Base-by-base conservation (phyloP, 139 green algal genomes). In the Pleodorina starrii region DNA sequence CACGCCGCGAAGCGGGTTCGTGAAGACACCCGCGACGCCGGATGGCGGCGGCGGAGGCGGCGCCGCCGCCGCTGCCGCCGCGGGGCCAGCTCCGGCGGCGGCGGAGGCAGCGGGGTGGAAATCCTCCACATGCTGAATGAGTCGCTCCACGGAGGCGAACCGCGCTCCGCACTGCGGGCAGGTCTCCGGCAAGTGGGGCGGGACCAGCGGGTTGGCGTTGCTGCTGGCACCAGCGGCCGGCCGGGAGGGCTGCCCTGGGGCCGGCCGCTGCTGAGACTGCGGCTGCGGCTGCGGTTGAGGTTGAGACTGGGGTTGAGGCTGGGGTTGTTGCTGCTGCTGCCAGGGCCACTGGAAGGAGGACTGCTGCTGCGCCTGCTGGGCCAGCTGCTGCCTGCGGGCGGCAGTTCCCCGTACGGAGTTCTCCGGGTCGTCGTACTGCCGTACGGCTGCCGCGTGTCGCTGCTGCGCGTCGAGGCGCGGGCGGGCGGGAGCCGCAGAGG, bases 81-180 rank as follows among this genome's bases (percentile, higher is more conserved):
- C 54, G 29, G 54, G 54, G 54, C n/a, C n/a, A n/a, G 54, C 54
- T 66, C 54, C 54, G 68, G 25, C 68, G 68, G 19, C 68, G 68
- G 19, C 32, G 38, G 27, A 10, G 79, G 40, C 54, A 66, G 54
- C 25, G 10, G 66, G 71, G 27, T 95, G 90, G 21, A 76, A 90
- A 7, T 74, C 66, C 38, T 93, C 90, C 5, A 88, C 91, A 27
- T 96, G 93, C 43, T 89, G 80, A 17, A 96, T 94, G 10, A 96
- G 88, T 72, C 90, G 73, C 78, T 89, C 74, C 77, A 95, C 86
- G 5, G 71, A 91, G 17, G 57, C 74, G 40, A 95, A 94, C 32
- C 63, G 40, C 0, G 68, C 87, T 23, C 90, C 89, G 54, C 93
- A 95, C 72, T 92, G 85, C 35, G 89, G 93, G 89, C 93, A 96